Percentiles rank a stretch among this genome's conserved stretches.
Conservation (phyloP, 257 asterid genomes). For the Solanum sejunctum region DNA sequence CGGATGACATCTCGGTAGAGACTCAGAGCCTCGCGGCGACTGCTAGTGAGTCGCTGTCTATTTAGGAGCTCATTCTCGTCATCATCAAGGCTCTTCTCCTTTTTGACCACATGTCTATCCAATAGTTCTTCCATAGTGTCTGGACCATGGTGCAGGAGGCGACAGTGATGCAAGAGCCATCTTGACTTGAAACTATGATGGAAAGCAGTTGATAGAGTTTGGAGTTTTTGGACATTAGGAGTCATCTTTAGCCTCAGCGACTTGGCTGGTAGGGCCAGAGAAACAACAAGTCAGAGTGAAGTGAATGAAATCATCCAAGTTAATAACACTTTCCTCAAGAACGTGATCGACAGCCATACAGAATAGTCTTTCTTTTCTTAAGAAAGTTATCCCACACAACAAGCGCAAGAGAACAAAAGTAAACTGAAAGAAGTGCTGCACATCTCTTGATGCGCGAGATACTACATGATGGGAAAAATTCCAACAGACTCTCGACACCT, state of each 20-base stretch:
- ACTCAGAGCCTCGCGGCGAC: slow-evolving; percentile 79
- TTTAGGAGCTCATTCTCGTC: slow-evolving; percentile 49
- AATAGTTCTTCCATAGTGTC: slow-evolving; percentile 85
- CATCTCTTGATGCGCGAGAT: not conserved
- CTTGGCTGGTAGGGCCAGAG: not conserved
- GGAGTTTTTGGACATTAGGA: slow-evolving; percentile 13
- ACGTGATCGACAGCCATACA: not conserved
- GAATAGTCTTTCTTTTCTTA: not conserved
- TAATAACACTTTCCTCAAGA: not conserved
- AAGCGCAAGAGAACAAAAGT: not conserved
- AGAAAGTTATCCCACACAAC: not conserved
- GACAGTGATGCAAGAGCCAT: not conserved
- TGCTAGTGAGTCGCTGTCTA: slow-evolving; percentile 66
- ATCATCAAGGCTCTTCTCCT: slow-evolving; percentile 30
- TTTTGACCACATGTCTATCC: slow-evolving; percentile 64
- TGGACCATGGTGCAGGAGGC: slow-evolving; percentile 67
- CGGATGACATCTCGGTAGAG: slow-evolving; percentile 82
- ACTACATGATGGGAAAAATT: not conserved
- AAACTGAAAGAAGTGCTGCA: not conserved
- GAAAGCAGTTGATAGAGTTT: slow-evolving; percentile 15
- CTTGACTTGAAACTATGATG: slow-evolving; percentile 7
- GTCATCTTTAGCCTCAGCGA: slow-evolving; percentile 9
- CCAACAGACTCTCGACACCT: not conserved
- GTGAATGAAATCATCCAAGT: not conserved
- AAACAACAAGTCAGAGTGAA: not conserved